Conservation (phyloP, 768 basidiomycete species). For the Pulveroboletus sp. region DNA sequence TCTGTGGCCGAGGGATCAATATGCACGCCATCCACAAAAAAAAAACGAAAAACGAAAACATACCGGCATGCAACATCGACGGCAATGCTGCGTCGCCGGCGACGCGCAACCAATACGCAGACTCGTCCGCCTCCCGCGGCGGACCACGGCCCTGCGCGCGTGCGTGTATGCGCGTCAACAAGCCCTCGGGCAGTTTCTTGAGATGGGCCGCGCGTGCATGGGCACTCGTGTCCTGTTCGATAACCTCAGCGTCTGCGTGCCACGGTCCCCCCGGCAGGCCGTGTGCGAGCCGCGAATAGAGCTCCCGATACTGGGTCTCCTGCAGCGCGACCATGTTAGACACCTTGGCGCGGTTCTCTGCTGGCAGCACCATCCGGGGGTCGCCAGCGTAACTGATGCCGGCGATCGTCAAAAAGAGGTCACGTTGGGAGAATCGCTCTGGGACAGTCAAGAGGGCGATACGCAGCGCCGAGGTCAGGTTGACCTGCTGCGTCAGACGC, state of each 20-base stretch:
- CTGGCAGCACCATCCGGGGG: slow-evolving; percentile 90
- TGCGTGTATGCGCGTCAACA: slow-evolving; percentile 53
- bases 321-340: slow-evolving; percentile 86
- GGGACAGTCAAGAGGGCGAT: slow-evolving; percentile 88
- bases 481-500: slow-evolving; percentile 88
- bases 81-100: slow-evolving; percentile 61
- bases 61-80: slow-evolving; percentile 51
- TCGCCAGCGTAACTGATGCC: slow-evolving; percentile 86
- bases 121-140: slow-evolving; percentile 59
- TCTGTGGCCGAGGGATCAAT: slow-evolving; percentile 41
- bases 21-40: neutral
- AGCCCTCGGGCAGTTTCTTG: slow-evolving; percentile 68
- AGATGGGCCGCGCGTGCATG: slow-evolving; percentile 70
- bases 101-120: slow-evolving; percentile 68
- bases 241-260: slow-evolving; percentile 44
- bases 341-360: slow-evolving; percentile 94
- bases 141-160: slow-evolving; percentile 32
- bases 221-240: slow-evolving; percentile 73
- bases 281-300: slow-evolving; percentile 77
- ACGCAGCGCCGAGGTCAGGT: slow-evolving; percentile 85
- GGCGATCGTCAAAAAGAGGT: slow-evolving; percentile 83
- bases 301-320: slow-evolving; percentile 75
- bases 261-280: slow-evolving; percentile 81
- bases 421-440: slow-evolving; percentile 70
- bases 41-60: no score